Percentiles rank a stretch among this genome's conserved stretches.
phyloP scores from a whole-genome alignment of 1,139 yeast species.

The Ogataea hybrid region DNA sequence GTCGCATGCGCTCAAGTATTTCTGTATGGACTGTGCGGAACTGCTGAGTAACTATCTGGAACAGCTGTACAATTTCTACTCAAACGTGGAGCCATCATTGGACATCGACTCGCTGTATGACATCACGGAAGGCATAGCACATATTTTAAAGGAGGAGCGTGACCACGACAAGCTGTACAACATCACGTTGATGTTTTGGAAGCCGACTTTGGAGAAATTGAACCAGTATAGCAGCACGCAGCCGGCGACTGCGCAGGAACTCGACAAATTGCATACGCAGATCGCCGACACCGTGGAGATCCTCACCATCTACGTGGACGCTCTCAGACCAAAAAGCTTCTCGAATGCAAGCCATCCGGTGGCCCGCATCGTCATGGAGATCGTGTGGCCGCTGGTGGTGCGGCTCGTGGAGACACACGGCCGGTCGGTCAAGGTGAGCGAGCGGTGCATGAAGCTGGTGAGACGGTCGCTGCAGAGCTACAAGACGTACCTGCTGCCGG shows the following conservation, averaged over 20 bases:
- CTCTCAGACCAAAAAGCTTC: constrained; percentile 45
- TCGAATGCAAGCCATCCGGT: constrained; percentile 45
- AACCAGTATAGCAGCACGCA: constrained; percentile 24
- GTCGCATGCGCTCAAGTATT: constrained; percentile 90
- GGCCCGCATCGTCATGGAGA: constrained; percentile 53
- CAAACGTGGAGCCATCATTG: constrained; percentile 52
- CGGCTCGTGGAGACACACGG: constrained; percentile 54
- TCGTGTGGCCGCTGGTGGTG: constrained; percentile 56
- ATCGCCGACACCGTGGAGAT: constrained; percentile 80
- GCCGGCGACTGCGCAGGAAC: constrained; percentile 20
- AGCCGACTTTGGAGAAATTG: constrained; percentile 60
- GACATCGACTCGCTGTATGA: constrained; percentile 75
- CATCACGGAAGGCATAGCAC: constrained; percentile 87
- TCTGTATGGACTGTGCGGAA: constrained; percentile 86
- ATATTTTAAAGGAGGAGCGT: constrained; percentile 65
- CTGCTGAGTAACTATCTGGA: constrained; percentile 68
- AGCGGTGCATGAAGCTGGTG: constrained; percentile 67
- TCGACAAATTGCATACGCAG: constrained; percentile 39
- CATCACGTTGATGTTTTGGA: constrained; percentile 58
- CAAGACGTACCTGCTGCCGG: constrained; percentile 58
- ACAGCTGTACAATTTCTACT: constrained; percentile 74
- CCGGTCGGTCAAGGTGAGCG: constrained; percentile 59
- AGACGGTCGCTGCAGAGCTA: constrained; percentile 68
- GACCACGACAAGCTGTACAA: constrained; percentile 39
- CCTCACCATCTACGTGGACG: constrained; percentile 65